A percentile compares a stretch with the other conserved stretches of the same genome.
Conservation (phyloP, 2,329 filamentous ascomycete species). For the Tolypocladium ophioglossoides region DNA sequence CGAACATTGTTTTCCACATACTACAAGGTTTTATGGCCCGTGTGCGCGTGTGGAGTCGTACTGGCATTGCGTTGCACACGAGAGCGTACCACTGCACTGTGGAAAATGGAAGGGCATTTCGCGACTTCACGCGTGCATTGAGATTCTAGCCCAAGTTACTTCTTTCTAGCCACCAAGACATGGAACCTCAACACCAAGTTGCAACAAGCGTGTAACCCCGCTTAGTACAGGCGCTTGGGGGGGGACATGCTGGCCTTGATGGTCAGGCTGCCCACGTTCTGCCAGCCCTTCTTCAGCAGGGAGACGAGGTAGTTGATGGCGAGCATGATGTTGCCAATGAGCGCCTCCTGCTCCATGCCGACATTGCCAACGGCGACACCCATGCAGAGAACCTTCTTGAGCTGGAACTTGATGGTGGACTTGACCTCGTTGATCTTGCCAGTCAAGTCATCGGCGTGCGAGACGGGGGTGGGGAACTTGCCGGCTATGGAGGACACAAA, state of each 20-base stretch:
- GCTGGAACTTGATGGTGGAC: slow-evolving; percentile 99
- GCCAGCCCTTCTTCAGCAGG: slow-evolving; percentile 99
- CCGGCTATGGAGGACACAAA: slow-evolving; percentile 53
- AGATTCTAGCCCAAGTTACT: slow-evolving; percentile 4
- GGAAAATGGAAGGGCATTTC: not conserved
- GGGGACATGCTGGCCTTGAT: slow-evolving; percentile 99
- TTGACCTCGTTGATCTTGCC: slow-evolving; percentile 99
- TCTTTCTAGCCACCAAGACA: not conserved
- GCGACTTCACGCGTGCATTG: slow-evolving; percentile 1
- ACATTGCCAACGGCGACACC: slow-evolving; percentile 99
- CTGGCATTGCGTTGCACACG: not conserved
- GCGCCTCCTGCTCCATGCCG: slow-evolving; percentile 90
- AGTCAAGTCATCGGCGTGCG: slow-evolving; percentile 86
- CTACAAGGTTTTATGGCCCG: not conserved
- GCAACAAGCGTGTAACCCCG: not conserved
- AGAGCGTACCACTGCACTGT: not conserved
- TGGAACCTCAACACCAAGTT: slow-evolving; percentile 6
- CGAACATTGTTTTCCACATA: not conserved
- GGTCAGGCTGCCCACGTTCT: slow-evolving; percentile 99
- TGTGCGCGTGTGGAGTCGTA: not conserved
- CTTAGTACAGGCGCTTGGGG: slow-evolving; percentile 94
- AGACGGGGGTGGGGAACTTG: slow-evolving; percentile 99
- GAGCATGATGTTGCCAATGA: slow-evolving; percentile 98
- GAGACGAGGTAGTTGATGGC: slow-evolving; percentile 99
- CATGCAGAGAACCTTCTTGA: slow-evolving; percentile 99